Evolutionary conservation across 176 grass and related monocot genomes (phyloP).

Genomic region (Cenchrus americanus): DNA sequence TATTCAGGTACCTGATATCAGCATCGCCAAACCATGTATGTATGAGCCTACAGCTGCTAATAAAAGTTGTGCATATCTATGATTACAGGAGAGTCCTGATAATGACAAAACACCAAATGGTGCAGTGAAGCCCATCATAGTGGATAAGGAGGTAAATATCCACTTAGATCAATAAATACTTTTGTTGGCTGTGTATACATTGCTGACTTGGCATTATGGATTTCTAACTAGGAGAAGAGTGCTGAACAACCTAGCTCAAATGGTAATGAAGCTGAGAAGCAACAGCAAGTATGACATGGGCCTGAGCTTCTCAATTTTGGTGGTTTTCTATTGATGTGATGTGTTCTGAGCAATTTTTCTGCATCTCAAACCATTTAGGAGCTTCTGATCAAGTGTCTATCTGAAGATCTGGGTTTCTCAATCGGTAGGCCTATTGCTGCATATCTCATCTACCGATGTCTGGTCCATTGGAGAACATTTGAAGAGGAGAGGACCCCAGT

Average conservation of each 20-base stretch:
- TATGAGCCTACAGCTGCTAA: not conserved
- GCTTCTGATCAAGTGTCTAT: conserved; percentile 71
- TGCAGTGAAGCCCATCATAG: conserved; percentile 26
- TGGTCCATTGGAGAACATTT: conserved; percentile 73
- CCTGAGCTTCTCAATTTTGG: conserved; percentile 2
- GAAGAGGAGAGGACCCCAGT: conserved; percentile 62
- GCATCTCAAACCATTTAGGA: conserved; percentile 45
- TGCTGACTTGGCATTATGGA: conserved; percentile 26
- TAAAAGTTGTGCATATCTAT: not conserved
- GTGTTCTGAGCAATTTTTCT: not conserved
- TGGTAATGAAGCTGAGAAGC: conserved; percentile 54
- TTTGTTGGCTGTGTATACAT: not conserved
- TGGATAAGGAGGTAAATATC: conserved; percentile 30
- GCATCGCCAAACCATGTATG: not conserved
- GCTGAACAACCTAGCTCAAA: conserved; percentile 29
- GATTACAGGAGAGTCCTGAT: conserved; percentile 37
- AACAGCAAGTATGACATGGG: conserved; percentile 51
- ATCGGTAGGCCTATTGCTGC: conserved; percentile 57
- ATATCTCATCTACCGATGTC: conserved; percentile 58
- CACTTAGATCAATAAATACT: conserved; percentile 7
- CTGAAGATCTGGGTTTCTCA: conserved; percentile 74
- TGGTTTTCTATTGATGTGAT: not conserved
- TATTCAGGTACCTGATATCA: conserved; percentile 35
- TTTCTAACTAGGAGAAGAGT: conserved; percentile 38
- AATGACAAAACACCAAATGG: conserved; percentile 44